Conservation (phyloP, 345 rosid genomes). For the Stellera chamaejasme region DNA sequence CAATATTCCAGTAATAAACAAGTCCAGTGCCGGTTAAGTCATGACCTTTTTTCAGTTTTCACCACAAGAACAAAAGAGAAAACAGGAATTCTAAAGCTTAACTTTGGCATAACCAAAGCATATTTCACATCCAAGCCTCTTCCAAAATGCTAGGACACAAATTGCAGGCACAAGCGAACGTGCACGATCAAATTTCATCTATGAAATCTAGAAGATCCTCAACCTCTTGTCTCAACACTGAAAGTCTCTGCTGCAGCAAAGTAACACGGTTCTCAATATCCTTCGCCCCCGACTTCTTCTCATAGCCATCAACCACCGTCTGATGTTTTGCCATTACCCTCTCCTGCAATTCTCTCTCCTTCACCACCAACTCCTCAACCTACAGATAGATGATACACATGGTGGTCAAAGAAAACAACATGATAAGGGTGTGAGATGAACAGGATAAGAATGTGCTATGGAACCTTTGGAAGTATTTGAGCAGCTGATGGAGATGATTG, state of each 20-base stretch:
- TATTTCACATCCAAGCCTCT: no score
- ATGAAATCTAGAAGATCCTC: constrained; percentile 76
- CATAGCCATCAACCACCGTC: constrained; percentile 60
- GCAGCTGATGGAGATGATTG: constrained; percentile 63
- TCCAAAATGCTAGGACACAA: no score
- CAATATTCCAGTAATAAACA: no score
- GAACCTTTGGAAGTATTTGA: constrained; percentile 74
- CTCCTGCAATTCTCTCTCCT: constrained; percentile 87
- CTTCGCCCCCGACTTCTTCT: constrained; percentile 55
- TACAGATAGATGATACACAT: constrained; percentile 14
- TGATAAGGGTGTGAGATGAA: not conserved
- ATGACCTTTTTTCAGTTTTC: no score
- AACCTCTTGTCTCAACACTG: constrained; percentile 69
- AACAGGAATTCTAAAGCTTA: no score
- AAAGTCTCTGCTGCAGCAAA: constrained; percentile 57
- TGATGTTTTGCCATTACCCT: constrained; percentile 52
- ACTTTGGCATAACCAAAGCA: no score
- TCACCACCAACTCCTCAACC: constrained; percentile 80
- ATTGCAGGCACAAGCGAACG: no score
- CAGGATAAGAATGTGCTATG: not conserved
- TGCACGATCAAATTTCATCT: constrained; percentile 43
- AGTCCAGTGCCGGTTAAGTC: no score
- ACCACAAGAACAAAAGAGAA: no score
- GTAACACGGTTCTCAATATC: constrained; percentile 76
- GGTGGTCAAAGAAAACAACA: not conserved